Base-by-base conservation (phyloP, 1,139 yeast genomes). In the Dujonia santamariae region DNA sequence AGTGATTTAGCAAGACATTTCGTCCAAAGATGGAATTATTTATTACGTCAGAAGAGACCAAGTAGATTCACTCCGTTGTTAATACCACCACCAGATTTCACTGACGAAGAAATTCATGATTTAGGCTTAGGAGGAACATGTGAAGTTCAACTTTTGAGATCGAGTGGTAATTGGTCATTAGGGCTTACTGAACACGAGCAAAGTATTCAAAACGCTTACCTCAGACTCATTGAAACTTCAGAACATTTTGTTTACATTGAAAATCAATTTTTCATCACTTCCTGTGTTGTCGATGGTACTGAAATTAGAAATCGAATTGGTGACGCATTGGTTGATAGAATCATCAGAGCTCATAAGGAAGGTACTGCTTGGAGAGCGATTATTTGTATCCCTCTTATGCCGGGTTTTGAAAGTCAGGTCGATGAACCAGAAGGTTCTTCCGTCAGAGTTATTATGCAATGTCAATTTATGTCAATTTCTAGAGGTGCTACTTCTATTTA, bases 11-110 rank as follows among this genome's bases (percentile, higher is more conserved):
- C 95, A 0, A 76, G 98, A 37, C 98, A 92, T 58, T 94, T 94
- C 59, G 95, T 90, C 11, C 98, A 94, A 61, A 76, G 99, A 48
- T 94, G 99, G 99, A 94, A 94, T 55, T 94, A 87, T 50, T 67
- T 92, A 32, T 59, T 92, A 34, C 77, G 98, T 50, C 97, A 88
- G 49, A 94, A 94, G 56, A 69, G 97, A 37, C 98, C 98, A 4
- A 86, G 96, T 36, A 75, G 97, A 50, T 81, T 83, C 34, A 92
- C 97, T 0, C 98, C 99, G 0, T 61, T 94, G 37, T 69, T 94
- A 34, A 72, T 95, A 1, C 99, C 99, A 3, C 97, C 98, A 0
- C 78, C 95, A 1, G 96, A 90, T 45, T 76, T 87, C 45, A 74
- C 90, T 0, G 77, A 73, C 20, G 84, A 78, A 30, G 96, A 90